Evolutionary conservation across 805 yeast genomes (phyloP), one percentile per base, ranked within the genome.

Genomic region (Saccharomycopsis fodiens): DNA sequence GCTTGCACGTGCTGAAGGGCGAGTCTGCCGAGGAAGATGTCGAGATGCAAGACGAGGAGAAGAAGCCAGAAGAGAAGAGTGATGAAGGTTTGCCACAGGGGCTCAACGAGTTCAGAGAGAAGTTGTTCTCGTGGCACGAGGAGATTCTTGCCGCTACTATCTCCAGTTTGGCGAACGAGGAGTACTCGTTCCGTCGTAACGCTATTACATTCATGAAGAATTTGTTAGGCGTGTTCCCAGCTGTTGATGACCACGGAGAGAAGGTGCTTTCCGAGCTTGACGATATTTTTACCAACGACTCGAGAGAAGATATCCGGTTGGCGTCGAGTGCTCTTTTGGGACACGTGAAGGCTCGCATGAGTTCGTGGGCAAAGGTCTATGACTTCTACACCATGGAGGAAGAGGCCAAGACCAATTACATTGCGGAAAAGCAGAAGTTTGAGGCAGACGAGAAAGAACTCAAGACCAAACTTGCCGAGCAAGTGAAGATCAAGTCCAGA

Each of bases 161-260:
- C 7, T 52, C 59, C 1, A 67, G 79, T 3, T 62, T 82, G 37
- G 56, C 59, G 16, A 70, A 74, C 4, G 59, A 65, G 2, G 82
- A 82, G 45, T 89, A 87, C 59, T 82, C 85, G 77, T 79, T 84
- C 2, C 72, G 93, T 43, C 75, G 88, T 45, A 89, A 88, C 61
- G 76, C 86, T 2, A 84, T 88, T 48, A 82, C 85, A 1, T 76
- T 86, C 54, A 66, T 88, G 66, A 85, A 82, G 57, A 78, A 78
- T 53, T 62, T 82, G 37, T 63, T 81, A 16, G 70, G 72, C 2
- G 70, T 73, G 13, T 87, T 77, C 58, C 95, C 96, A 0, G 65
- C 70, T 8, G 73, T 85, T 12, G 79, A 78, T 42, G 78, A 73
- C 23, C 89, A 85, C 46, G 80, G 87, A 29, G 77, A 74, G 45